Base-by-base conservation (phyloP, 2,329 filamentous ascomycete species). In the Alternaria metachromatica region DNA sequence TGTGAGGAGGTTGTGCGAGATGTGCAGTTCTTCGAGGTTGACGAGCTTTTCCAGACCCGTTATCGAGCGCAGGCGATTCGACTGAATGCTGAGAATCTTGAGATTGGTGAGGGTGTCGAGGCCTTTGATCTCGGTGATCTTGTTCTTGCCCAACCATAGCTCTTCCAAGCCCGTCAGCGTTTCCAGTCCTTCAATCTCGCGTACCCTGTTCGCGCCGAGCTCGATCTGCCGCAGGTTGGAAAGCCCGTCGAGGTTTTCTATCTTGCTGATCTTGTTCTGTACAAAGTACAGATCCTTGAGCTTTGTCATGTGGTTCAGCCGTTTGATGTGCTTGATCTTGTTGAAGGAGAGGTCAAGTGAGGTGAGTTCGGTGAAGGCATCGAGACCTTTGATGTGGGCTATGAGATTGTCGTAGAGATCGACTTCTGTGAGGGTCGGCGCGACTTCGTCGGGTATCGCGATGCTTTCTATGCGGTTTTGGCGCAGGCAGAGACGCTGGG, bases 251-350 rank as follows among this genome's bases (percentile, higher is more conserved):
- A 99, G 84, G 13, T 90, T 91, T 76, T 98, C 95, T 73, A 99
- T 97, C 59, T 85, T 89, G 69, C 87, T 87, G 77, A 99, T 97
- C 80, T 96, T 96, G 82, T 99, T 98, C 77, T 97, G 93, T 54
- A 98, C 93, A 72, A 99, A 92, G 80, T 92, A 99, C 4, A 99
- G 79, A 71, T 98, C 93, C 66, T 87, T 91, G 61, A 98, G 86
- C 58, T 93, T 87, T 21, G 84, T 90, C 63, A 99, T 83, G 73
- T 95, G 91, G 62, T 87, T 87, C 69, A 98, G 84, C 74, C 95
- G 89, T 81, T 97, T 97, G 84, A 99, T 97, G 81, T 97, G 94
- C 80, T 97, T 97, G 84, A 99, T 95, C 84, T 98, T 98, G 85
- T 99, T 99, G 87, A 97, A 99, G 80, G 92, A 96, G 55, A 99